A percentile compares a stretch with the other conserved stretches of the same genome.
Conservation (phyloP, 2,329 filamentous ascomycete species). For the Aspergillus pseudonomiae region DNA sequence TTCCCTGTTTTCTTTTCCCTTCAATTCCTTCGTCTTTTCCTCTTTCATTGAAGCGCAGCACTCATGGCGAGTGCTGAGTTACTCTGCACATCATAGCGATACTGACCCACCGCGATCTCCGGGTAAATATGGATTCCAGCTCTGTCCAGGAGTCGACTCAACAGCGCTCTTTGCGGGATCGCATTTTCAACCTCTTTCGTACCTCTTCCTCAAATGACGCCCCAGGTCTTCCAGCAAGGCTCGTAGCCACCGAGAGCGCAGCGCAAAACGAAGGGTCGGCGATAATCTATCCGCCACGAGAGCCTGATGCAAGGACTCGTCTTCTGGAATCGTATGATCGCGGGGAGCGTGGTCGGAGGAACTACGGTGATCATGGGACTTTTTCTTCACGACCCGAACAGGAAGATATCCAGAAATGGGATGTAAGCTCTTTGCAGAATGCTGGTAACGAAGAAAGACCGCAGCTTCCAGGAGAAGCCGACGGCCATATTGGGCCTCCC, state of each 20-base stretch:
- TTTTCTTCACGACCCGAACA: conserved; percentile 70
- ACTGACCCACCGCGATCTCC: background rate
- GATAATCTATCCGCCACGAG: conserved; percentile 11
- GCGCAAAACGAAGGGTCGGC: conserved; percentile 10
- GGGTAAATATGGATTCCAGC: conserved; percentile 29
- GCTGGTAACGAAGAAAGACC: conserved; percentile 37
- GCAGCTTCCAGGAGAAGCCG: conserved; percentile 19
- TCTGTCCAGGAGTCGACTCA: conserved; percentile 26
- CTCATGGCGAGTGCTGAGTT: conserved; percentile 10
- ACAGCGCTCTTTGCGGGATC: conserved; percentile 34
- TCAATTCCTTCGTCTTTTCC: background rate
- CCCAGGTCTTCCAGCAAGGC: conserved; percentile 16
- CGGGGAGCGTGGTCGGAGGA: conserved; percentile 40
- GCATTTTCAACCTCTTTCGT: conserved; percentile 36
- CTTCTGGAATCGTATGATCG: conserved; percentile 45
- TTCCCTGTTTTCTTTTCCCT: background rate
- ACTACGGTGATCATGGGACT: conserved; percentile 70
- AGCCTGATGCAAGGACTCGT: conserved; percentile 38
- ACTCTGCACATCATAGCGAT: conserved; percentile 5
- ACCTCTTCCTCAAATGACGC: conserved; percentile 17
- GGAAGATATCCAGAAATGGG: conserved; percentile 53
- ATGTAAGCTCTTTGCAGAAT: conserved; percentile 30
- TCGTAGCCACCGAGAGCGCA: conserved; percentile 8
- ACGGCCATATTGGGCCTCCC: conserved; percentile 9
- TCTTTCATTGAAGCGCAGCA: background rate